phyloP scores from a whole-genome alignment of 768 basidiomycete species.

The Asterophora lycoperdoides region DNA sequence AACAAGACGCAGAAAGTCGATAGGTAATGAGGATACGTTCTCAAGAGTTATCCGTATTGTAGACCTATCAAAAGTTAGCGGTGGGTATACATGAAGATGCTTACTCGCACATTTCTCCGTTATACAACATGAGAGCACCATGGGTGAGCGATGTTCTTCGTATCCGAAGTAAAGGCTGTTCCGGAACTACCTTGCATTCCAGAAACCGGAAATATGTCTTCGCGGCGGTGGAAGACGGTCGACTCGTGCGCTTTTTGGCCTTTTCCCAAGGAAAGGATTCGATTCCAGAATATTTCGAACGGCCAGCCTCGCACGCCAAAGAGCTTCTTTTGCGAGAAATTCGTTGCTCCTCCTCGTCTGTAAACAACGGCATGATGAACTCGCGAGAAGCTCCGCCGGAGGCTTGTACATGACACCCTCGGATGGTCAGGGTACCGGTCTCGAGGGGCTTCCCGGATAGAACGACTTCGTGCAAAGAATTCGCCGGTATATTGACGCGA shows the following conservation, averaged over 20 bases:
- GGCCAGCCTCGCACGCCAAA: constrained; percentile 59
- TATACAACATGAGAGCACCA: constrained; percentile 91
- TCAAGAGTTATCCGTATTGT: constrained; percentile 83
- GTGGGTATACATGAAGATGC: neutral
- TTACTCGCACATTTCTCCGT: constrained; percentile 78
- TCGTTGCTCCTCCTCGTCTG: constrained; percentile 65
- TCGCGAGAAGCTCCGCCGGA: constrained; percentile 67
- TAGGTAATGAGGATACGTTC: constrained; percentile 76
- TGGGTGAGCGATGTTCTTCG: constrained; percentile 87
- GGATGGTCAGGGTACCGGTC: constrained; percentile 64
- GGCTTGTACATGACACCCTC: constrained; percentile 77
- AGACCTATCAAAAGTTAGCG: constrained; percentile 47
- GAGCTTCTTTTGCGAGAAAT: constrained; percentile 54
- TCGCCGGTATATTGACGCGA: constrained; percentile 66
- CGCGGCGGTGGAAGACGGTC: constrained; percentile 16
- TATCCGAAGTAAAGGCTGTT: constrained; percentile 85
- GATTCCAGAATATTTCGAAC: constrained; percentile 72
- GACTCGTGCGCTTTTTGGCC: constrained; percentile 36
- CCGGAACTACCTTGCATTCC: constrained; percentile 79
- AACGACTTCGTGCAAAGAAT: constrained; percentile 66
- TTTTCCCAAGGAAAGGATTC: constrained; percentile 64
- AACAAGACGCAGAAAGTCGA: constrained; percentile 81
- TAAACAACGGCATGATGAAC: constrained; percentile 71
- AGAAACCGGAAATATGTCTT: constrained; percentile 46
- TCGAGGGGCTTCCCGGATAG: constrained; percentile 62